Evolutionary conservation across 2,329 filamentous ascomycete genomes (phyloP).

Genomic region (Microdochium trichocladiopsis): DNA sequence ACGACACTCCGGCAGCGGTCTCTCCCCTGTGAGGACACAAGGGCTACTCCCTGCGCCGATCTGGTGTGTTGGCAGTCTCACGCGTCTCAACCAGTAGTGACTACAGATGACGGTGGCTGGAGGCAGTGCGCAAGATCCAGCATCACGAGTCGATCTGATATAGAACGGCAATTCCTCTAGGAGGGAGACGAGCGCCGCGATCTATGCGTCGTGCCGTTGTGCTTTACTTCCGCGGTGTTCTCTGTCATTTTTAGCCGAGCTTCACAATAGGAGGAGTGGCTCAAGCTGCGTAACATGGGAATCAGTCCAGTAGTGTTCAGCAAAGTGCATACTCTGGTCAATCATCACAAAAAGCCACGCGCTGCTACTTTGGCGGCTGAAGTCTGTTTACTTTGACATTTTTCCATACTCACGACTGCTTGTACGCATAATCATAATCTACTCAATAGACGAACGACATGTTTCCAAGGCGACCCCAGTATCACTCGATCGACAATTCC

Average conservation of each 20-base stretch:
- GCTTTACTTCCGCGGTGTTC: not conserved
- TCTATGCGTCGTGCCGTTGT: not conserved
- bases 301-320: not conserved
- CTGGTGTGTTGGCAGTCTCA: not conserved
- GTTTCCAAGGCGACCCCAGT: not conserved
- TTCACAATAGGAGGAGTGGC: not conserved
- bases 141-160: not conserved
- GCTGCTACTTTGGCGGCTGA: not conserved
- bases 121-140: not conserved
- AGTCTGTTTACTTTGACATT: not conserved
- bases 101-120: not conserved
- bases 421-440: slow-evolving; percentile 1
- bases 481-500: no score
- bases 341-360: not conserved
- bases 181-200: not conserved
- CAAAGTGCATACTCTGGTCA: not conserved
- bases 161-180: not conserved
- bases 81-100: not conserved
- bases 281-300: not conserved
- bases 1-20: not conserved
- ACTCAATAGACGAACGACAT: not conserved
- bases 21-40: not conserved
- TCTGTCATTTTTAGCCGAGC: not conserved
- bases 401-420: not conserved
- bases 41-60: not conserved